Base-by-base conservation (phyloP, 805 yeast genomes). In the Scheffersomyces ergatensis region DNA sequence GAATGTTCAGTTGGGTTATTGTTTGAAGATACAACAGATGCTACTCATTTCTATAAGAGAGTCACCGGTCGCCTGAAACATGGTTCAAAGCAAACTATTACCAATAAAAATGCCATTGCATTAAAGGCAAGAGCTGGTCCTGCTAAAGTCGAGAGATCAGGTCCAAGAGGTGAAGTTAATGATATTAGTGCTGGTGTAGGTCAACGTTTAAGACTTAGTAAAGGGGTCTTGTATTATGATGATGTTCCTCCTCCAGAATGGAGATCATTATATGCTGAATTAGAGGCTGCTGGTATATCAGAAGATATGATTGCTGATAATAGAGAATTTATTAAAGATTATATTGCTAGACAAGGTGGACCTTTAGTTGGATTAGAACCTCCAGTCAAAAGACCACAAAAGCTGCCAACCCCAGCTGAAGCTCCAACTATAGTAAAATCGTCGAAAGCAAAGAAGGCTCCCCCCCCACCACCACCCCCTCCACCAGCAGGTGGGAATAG, bases 251-350 rank as follows among this genome's bases (percentile, higher is more conserved):
- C 95, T 1, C 81, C 83, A 4, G 95, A 87, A 57, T 88, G 95
- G 96, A 63, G 90, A 37, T 70, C 82, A 1, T 70, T 88, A 42
- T 86, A 88, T 48, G 65, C 76, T 7, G 89, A 85, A 54, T 70
- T 88, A 39, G 92, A 83, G 31, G 71, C 76, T 15, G 83, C 85
- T 39, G 96, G 96, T 0, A 88, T 88, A 43, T 62, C 87, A 1
- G 95, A 88, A 54, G 95, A 87, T 49, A 83, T 85, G 90, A 87
- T 88, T 58, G 93, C 90, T 0, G 92, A 85, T 39, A 86, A 88
- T 56, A 71, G 89, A 44, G 86, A 85, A 44, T 86, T 87, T 58
- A 85, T 88, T 55, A 88, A 85, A 58, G 83, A 82, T 39, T 88
- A 85, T 55, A 85, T 88, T 43, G 66, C 79, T 3, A 70, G 82